Percentiles rank a stretch among this genome's conserved stretches.
Evolutionary conservation across 805 yeast species (phyloP).

Genomic region (Priceomyces castillae): DNA sequence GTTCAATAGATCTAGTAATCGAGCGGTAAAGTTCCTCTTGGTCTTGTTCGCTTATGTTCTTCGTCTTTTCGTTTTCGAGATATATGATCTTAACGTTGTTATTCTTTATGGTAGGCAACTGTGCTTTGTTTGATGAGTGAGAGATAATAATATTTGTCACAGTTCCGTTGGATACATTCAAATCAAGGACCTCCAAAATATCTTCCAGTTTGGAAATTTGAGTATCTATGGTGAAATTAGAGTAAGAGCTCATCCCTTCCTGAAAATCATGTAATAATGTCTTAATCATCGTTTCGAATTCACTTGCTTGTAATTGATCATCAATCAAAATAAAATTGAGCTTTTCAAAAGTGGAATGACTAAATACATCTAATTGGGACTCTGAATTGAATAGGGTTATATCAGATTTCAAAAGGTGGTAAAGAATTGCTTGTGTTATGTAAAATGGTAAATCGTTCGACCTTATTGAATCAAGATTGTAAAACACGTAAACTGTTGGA

Average conservation of each 20-base stretch:
- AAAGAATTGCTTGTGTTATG: conserved; percentile 45
- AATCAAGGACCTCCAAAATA: not conserved
- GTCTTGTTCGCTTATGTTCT: not conserved
- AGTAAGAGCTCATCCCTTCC: not conserved
- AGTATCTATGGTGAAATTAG: not conserved
- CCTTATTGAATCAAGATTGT: conserved; percentile 44
- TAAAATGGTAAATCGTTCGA: conserved; percentile 63
- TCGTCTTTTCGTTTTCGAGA: not conserved
- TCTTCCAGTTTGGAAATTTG: not conserved
- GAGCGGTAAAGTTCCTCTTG: not conserved
- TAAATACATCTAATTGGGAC: not conserved
- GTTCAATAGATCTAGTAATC: not conserved
- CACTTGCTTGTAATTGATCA: not conserved
- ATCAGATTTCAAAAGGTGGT: conserved; percentile 32
- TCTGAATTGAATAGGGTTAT: conserved; percentile 6
- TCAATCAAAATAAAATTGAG: conserved; percentile 3
- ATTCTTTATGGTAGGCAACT: not conserved
- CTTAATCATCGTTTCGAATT: not conserved
- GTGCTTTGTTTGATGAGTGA: conserved; percentile 1
- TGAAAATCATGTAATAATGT: not conserved
- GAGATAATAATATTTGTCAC: not conserved
- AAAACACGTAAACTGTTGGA: conserved; percentile 39
- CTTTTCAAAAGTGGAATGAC: not conserved
- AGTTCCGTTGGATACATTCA: not conserved
- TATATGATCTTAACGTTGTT: not conserved